Percentiles rank a stretch among this genome's conserved stretches.
Conservation (phyloP, 2,329 filamentous ascomycete species). For the Botryotinia globosa region DNA sequence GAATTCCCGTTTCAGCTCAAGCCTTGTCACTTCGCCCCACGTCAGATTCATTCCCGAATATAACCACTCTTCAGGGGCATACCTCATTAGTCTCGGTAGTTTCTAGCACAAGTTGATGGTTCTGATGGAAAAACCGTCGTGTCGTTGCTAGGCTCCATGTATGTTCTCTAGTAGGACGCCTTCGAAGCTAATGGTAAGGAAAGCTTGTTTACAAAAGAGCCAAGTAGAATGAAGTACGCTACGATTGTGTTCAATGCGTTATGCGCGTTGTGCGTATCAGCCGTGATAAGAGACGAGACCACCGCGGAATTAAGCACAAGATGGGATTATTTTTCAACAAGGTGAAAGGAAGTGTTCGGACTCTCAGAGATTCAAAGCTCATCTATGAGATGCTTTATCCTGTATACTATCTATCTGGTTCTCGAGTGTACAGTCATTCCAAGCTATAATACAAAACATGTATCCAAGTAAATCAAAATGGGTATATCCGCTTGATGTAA, state of each 20-base stretch:
- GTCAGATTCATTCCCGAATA: neutral
- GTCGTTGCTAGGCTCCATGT: neutral
- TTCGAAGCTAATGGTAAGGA: neutral
- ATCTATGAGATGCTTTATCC: neutral
- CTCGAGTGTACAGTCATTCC: neutral
- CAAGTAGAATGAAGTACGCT: neutral
- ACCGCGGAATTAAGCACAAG: neutral
- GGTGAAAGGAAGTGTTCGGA: neutral
- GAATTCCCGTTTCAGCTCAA: neutral
- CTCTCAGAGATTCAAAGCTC: neutral
- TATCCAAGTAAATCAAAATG: neutral
- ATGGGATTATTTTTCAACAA: neutral
- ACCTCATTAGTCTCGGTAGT: neutral
- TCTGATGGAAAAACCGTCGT: neutral
- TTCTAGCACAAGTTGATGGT: neutral
- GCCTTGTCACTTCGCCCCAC: neutral
- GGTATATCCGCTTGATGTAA: conserved; percentile 6
- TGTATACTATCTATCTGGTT: neutral
- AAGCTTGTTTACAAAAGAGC: neutral
- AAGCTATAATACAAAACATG: neutral
- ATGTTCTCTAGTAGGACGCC: neutral
- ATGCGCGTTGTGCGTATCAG: neutral
- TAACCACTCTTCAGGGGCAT: neutral
- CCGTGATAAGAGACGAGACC: neutral
- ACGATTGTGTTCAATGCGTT: neutral